Percentiles rank a stretch among this genome's conserved stretches.
These are phyloP conservation scores for Aspergillus haitiensis DNA, from an alignment of 495 filamentous ascomycete species.

Conservation along the genomic window DNA sequence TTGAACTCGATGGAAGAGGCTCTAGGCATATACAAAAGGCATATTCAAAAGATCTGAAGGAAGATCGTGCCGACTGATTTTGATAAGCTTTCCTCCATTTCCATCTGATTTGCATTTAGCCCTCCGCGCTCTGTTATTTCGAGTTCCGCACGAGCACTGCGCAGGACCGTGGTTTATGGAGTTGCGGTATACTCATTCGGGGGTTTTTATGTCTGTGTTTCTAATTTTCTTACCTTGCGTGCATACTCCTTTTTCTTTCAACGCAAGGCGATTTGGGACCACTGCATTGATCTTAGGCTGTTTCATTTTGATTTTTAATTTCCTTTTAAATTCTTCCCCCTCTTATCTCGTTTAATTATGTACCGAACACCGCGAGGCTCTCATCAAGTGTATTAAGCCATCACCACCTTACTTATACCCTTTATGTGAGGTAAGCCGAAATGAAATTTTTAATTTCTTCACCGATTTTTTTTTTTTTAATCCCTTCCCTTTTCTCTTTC, in stretches of 20 bases:
- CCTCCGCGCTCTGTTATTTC: constrained; percentile 14
- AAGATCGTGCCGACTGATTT: constrained; percentile 39
- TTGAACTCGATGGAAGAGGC: constrained; percentile 50
- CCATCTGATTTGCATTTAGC: not conserved
- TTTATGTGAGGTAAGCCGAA: constrained; percentile 11
- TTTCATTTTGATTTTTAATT: not conserved
- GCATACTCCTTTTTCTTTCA: constrained; percentile 14
- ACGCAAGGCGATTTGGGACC: constrained; percentile 10
- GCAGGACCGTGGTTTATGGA: constrained; percentile 33
- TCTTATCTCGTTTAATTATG: constrained; percentile 11
- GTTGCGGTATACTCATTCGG: constrained; percentile 25
- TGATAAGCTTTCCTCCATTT: constrained; percentile 7
- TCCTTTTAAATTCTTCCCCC: not conserved
- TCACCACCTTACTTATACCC: constrained; percentile 8
- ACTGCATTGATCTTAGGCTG: constrained; percentile 10
- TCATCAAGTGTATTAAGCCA: constrained; percentile 1
- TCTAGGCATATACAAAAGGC: constrained; percentile 47
- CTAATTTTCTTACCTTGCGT: constrained; percentile 10
- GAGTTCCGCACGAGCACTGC: constrained; percentile 24
- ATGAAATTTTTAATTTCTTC: constrained; percentile 1
- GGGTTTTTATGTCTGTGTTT: constrained; percentile 16
- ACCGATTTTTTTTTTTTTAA: not conserved
- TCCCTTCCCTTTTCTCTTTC: no score
- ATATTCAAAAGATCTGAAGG: constrained; percentile 46
- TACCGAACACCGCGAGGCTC: constrained; percentile 9